A percentile compares a stretch with the other conserved stretches of the same genome.
Evolutionary conservation across 2,329 filamentous ascomycete genomes (phyloP).

Genomic region (Helotiales sp.): DNA sequence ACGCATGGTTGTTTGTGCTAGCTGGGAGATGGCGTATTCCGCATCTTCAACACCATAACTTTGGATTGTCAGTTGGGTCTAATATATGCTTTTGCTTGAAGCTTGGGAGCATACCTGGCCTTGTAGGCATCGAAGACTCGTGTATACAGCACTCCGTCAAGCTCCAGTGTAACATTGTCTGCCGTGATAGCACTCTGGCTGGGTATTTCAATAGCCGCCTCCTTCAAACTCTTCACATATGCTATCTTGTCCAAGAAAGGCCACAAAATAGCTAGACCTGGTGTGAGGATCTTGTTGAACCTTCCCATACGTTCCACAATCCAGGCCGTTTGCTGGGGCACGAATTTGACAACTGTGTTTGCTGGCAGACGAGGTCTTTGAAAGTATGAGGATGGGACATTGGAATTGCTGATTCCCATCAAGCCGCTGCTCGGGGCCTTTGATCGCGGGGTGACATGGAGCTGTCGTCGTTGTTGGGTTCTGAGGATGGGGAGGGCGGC

Average conservation of each 20-base stretch:
- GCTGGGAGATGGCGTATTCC: slow-evolving; percentile 96
- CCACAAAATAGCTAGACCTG: slow-evolving; percentile 85
- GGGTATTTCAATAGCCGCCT: slow-evolving; percentile 94
- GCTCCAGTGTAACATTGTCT: slow-evolving; percentile 95
- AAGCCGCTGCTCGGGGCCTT: slow-evolving; percentile 39
- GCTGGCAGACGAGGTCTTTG: slow-evolving; percentile 76
- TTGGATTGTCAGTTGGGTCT: slow-evolving; percentile 13
- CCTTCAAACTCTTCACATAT: slow-evolving; percentile 97
- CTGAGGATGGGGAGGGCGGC: slow-evolving; percentile 29
- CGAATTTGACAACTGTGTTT: slow-evolving; percentile 94
- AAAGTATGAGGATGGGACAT: slow-evolving; percentile 76
- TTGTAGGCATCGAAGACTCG: slow-evolving; percentile 98
- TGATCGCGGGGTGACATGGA: slow-evolving; percentile 35
- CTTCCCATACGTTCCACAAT: slow-evolving; percentile 99
- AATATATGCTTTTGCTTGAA: neutral
- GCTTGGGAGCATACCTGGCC: slow-evolving; percentile 69
- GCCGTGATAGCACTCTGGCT: slow-evolving; percentile 98
- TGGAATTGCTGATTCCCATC: slow-evolving; percentile 43
- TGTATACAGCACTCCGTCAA: slow-evolving; percentile 95
- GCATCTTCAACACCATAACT: slow-evolving; percentile 98
- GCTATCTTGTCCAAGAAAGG: slow-evolving; percentile 95
- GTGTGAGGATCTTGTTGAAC: slow-evolving; percentile 91
- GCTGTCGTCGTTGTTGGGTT: slow-evolving; percentile 35
- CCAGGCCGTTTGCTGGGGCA: slow-evolving; percentile 99
- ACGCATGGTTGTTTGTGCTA: slow-evolving; percentile 98